These are phyloP conservation scores for Eucommia ulmoides DNA, from an alignment of 257 asterid species.

Conservation along the genomic window DNA sequence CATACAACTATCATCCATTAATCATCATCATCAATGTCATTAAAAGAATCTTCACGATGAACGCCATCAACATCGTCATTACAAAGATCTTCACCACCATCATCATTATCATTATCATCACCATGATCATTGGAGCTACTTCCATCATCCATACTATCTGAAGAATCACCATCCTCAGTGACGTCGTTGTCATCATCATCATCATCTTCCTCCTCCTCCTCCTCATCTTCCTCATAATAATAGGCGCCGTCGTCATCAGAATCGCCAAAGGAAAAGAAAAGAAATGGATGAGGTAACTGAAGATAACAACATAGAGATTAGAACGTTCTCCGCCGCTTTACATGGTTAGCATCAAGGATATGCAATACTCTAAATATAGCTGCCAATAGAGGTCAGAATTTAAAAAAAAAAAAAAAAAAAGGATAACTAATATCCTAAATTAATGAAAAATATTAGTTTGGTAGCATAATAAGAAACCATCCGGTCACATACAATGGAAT, in stretches of 20 bases:
- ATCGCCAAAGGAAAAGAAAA: constrained; percentile 29
- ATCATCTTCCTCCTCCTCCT: constrained; percentile 7
- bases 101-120: not conserved
- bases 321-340: constrained; percentile 20
- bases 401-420: too few species aligned
- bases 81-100: not conserved
- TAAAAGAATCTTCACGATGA: not conserved
- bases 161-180: not conserved
- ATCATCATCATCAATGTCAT: not conserved
- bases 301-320: constrained; percentile 23
- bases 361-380: not conserved
- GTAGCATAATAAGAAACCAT: too few species aligned
- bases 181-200: not conserved
- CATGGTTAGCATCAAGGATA: constrained; percentile 14
- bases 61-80: not conserved
- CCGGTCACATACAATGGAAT: too few species aligned
- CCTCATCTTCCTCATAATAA: constrained; percentile 7
- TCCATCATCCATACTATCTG: not conserved
- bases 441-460: too few species aligned
- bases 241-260: constrained; percentile 19
- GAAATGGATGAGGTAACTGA: constrained; percentile 23
- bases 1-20: not conserved
- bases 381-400: not conserved
- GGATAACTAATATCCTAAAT: too few species aligned
- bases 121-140: constrained; percentile 7